Conservation (phyloP, 1,139 yeast species). For the Scheffersomyces segobiensis region DNA sequence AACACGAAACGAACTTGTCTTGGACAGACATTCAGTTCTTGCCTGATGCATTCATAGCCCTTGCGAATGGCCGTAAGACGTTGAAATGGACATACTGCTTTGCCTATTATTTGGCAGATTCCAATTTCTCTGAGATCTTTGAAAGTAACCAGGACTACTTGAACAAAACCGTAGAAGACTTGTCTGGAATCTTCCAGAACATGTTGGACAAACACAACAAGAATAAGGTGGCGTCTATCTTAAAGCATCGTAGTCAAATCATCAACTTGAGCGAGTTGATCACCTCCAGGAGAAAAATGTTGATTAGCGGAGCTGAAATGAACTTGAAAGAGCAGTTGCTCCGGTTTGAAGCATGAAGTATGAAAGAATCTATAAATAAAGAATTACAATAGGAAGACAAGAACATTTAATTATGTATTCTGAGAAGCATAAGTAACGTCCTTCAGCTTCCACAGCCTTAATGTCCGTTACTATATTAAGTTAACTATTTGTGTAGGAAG, state of each 20-base stretch:
- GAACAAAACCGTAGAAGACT: conserved; percentile 73
- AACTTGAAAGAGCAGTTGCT: conserved; percentile 13
- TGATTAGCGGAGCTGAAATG: conserved; percentile 50
- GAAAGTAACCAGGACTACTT: conserved; percentile 76
- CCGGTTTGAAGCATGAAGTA: not conserved
- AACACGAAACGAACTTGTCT: conserved; percentile 38
- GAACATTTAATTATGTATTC: not conserved
- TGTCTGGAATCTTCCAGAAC: conserved; percentile 69
- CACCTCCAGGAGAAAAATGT: conserved; percentile 46
- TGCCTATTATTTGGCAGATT: conserved; percentile 62
- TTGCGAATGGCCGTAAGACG: conserved; percentile 71
- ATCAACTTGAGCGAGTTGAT: conserved; percentile 50
- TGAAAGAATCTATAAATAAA: not conserved
- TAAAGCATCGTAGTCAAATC: conserved; percentile 51
- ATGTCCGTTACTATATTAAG: not conserved
- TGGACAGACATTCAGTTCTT: conserved; percentile 92
- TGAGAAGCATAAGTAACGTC: not conserved
- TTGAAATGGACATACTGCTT: conserved; percentile 92
- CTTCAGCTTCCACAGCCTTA: not conserved
- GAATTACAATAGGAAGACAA: too few species aligned
- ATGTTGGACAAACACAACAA: conserved; percentile 46
- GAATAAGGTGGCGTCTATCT: conserved; percentile 32
- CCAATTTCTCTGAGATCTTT: conserved; percentile 57
- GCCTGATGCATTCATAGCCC: conserved; percentile 64
- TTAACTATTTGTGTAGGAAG: not conserved